phyloP scores from a whole-genome alignment of 2,329 filamentous ascomycete species.

The Fusarium vanettenii region DNA sequence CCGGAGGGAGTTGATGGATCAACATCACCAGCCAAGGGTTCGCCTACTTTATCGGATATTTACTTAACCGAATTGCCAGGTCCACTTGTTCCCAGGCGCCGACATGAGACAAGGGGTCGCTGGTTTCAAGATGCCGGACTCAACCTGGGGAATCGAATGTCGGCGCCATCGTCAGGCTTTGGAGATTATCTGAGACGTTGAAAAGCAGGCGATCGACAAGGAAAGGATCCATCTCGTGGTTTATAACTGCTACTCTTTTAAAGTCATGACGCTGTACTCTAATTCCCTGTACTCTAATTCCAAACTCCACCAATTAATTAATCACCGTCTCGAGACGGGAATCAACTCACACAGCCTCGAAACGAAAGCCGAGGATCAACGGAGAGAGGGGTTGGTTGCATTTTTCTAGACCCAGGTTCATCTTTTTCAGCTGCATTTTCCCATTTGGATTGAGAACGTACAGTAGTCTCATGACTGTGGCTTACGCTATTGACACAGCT shows the following conservation, averaged over 20 bases:
- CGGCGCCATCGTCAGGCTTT: neutral
- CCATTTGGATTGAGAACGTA: neutral
- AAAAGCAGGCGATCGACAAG: neutral
- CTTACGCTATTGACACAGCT: neutral
- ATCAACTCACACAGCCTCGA: neutral
- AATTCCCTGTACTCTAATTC: neutral
- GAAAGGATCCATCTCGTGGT: neutral
- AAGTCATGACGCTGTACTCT: neutral
- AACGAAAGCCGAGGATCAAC: neutral
- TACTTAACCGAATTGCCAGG: neutral
- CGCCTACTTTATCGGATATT: neutral
- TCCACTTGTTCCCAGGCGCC: neutral
- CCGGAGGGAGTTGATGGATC: neutral
- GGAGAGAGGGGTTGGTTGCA: neutral
- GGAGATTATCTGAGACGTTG: neutral
- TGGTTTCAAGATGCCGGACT: neutral
- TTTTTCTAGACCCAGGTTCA: neutral
- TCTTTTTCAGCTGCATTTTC: neutral
- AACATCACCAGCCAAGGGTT: neutral
- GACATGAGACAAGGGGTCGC: neutral
- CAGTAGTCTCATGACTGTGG: neutral
- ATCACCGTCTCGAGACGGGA: neutral
- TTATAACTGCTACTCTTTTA: neutral
- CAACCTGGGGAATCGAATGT: constrained; percentile 4
- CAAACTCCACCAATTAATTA: neutral